Evolutionary conservation across 2,329 filamentous ascomycete species (phyloP), one percentile per base, ranked within the genome.

Genomic region (Aspergillus flavus): DNA sequence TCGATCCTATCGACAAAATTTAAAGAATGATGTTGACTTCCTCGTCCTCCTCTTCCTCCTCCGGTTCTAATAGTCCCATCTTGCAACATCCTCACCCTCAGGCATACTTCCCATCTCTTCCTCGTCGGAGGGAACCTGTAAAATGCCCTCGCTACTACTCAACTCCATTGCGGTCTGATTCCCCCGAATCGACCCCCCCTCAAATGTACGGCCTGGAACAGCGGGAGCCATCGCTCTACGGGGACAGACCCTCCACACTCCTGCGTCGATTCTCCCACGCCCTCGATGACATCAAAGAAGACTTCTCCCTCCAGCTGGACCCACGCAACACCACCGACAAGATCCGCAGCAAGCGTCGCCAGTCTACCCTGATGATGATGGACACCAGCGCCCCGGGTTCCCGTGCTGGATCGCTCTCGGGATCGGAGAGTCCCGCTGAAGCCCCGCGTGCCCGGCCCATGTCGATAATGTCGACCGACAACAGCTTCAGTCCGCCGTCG

Each of bases 251-350:
- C 43, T 72, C 72, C 36, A 71, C 70, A 30, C 68, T 75, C 21
- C 58, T 77, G 28, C 68, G 64, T 50, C 71, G 75, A 45, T 68
- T 78, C 57, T 78, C 75, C n/a, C 69, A 76, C 61, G 75, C 72
- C 50, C 72, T 78, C 50, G 75, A 72, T 61, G 75, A 76, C 57
- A 76, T 76, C 63, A 74, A 73, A 32, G 75, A 77, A 61, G 74
- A 77, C 59, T 66, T 75, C 23, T 66, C 72, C 11, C 64, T 72
- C 14, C 67, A 73, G 36, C 58, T 74, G 9, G 69, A 71, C 54
- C 63, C 69, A 10, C 64, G 62, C 32, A 61, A 59, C 59, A 67
- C 66, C 21, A 64, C 73, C 34, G 70, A 72, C 34, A 71, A 69
- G 50, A 69, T 76, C 58, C 63, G 63, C 11, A 56, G 58, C 61